Conservation (phyloP, 2,329 filamentous ascomycete species). For the Aquanectria penicillioides region DNA sequence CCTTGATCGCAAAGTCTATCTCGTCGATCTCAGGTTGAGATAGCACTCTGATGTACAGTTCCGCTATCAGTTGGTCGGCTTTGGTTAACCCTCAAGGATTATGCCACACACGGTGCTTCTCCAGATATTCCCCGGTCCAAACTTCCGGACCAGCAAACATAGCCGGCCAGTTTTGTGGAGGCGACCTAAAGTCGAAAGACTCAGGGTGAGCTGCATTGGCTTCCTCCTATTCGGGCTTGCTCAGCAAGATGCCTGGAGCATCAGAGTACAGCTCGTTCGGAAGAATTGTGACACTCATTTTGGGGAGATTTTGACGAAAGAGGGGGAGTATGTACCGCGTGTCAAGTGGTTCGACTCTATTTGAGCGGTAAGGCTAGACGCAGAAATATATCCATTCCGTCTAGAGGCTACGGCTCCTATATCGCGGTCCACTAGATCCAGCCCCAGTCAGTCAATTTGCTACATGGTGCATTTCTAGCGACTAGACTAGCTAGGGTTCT, state of each 20-base stretch:
- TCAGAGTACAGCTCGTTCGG: slow-evolving; percentile 6
- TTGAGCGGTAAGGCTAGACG: background rate
- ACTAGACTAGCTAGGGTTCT: background rate
- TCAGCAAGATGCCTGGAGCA: background rate
- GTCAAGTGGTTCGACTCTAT: background rate
- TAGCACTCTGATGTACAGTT: background rate
- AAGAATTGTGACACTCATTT: background rate
- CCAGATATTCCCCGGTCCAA: background rate
- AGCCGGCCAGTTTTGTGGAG: background rate
- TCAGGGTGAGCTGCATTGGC: background rate
- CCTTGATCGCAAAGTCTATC: slow-evolving; percentile 1
- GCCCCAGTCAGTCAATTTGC: background rate
- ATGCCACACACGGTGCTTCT: background rate
- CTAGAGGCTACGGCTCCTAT: background rate
- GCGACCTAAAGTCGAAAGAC: background rate
- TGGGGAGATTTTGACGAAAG: background rate
- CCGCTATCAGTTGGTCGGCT: background rate
- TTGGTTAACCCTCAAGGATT: background rate
- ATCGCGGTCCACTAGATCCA: background rate
- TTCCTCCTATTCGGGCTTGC: slow-evolving; percentile 1
- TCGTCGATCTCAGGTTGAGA: background rate
- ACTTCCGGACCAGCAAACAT: background rate
- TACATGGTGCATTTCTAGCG: background rate
- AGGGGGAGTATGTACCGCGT: background rate
- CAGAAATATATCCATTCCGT: background rate